Conservation (phyloP, 495 filamentous ascomycete genomes). For the Neurospora sp. region DNA sequence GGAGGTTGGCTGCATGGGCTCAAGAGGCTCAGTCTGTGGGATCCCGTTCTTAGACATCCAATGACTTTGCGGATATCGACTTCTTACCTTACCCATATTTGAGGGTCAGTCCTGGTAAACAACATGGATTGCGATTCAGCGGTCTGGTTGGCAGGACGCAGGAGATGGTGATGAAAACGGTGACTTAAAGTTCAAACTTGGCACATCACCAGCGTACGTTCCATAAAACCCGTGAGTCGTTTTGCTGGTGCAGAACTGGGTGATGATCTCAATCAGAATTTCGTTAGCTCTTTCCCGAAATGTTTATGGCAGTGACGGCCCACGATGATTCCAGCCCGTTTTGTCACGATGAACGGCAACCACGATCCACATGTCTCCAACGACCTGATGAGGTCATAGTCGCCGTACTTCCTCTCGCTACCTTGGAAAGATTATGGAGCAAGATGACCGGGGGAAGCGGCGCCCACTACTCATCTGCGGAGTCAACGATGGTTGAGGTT, state of each 20-base stretch:
- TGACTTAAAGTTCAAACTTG: neutral
- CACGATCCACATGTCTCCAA: neutral
- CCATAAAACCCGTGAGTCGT: neutral
- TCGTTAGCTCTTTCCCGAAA: neutral
- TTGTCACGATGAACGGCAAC: neutral
- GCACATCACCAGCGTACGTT: neutral
- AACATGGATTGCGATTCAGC: neutral
- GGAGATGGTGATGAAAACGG: neutral
- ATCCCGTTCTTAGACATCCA: neutral
- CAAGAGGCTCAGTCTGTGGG: neutral
- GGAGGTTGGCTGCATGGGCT: neutral
- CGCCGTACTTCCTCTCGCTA: neutral
- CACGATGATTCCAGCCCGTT: neutral
- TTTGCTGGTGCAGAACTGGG: neutral
- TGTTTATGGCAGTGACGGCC: neutral
- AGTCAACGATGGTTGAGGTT: neutral
- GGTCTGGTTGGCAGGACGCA: neutral
- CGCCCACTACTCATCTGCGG: neutral
- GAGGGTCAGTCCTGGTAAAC: neutral
- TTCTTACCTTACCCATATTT: neutral
- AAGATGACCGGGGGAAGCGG: neutral
- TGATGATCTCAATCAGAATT: neutral
- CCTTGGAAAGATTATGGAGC: neutral
- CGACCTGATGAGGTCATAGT: neutral
- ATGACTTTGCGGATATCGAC: neutral